A percentile compares a stretch with the other conserved stretches of the same genome.
These are phyloP conservation scores for Evernia prunastri DNA, from an alignment of 495 filamentous ascomycete species.

Conservation along the genomic window DNA sequence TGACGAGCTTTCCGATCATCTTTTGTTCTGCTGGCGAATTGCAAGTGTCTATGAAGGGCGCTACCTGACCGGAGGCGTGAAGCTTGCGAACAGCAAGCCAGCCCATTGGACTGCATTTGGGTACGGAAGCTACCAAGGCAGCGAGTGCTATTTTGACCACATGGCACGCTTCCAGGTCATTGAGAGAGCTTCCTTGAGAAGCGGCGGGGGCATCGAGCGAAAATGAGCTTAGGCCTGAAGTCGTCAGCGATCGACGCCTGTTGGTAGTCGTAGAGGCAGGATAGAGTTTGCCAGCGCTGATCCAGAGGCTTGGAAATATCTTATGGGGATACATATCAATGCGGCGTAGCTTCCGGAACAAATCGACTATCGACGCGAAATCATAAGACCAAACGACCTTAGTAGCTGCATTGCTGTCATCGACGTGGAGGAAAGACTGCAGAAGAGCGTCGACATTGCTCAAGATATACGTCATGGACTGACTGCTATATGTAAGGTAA, in stretches of 20 bases:
- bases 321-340: slow-evolving; percentile 13
- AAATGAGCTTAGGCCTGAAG: neutral
- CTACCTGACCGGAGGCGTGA: slow-evolving; percentile 48
- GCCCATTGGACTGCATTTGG: slow-evolving; percentile 37
- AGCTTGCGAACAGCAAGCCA: slow-evolving; percentile 48
- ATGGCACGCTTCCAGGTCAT: slow-evolving; percentile 51
- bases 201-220: neutral
- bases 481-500: slow-evolving; percentile 9
- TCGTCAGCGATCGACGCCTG: neutral
- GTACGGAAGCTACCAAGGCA: slow-evolving; percentile 48
- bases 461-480: slow-evolving; percentile 16
- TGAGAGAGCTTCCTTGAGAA: slow-evolving; percentile 27
- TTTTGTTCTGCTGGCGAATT: slow-evolving; percentile 16
- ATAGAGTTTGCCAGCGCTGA: slow-evolving; percentile 15
- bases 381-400: slow-evolving; percentile 3
- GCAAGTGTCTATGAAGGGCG: slow-evolving; percentile 40
- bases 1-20: slow-evolving; percentile 32
- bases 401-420: neutral
- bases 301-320: slow-evolving; percentile 55
- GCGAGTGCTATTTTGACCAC: slow-evolving; percentile 52
- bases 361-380: slow-evolving; percentile 4
- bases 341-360: slow-evolving; percentile 10
- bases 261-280: slow-evolving; percentile 1
- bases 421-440: slow-evolving; percentile 7
- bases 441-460: slow-evolving; percentile 14